Conservation (phyloP, 305 asterid genomes). For the Euphrasia arctica region DNA sequence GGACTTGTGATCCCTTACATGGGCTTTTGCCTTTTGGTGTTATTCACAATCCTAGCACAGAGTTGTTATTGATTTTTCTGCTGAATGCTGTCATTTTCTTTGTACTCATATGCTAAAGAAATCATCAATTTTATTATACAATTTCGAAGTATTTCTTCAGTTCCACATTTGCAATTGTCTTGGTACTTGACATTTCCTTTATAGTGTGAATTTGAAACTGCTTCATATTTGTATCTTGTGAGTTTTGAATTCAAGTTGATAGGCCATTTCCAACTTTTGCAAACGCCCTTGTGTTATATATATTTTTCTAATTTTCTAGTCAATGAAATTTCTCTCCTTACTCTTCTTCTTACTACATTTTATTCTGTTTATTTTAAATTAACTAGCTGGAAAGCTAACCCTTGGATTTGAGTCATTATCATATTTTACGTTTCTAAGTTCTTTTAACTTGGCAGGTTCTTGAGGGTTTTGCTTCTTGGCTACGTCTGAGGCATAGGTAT, state of each 20-base stretch:
- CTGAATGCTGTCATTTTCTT: not conserved
- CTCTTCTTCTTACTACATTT: not conserved
- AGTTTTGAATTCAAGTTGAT: not conserved
- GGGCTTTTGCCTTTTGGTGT: conserved; percentile 15
- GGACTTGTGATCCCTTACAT: conserved; percentile 5
- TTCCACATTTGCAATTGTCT: conserved; percentile 21
- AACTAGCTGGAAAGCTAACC: conserved; percentile 22
- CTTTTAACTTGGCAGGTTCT: conserved; percentile 63
- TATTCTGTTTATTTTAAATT: conserved; percentile 9
- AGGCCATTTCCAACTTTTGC: conserved; percentile 9
- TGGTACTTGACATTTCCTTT: conserved; percentile 15
- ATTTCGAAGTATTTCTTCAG: conserved; percentile 4
- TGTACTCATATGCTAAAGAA: not conserved
- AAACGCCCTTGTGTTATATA: conserved; percentile 2
- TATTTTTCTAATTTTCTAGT: not conserved
- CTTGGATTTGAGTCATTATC: conserved; percentile 15
- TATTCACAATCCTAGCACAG: not conserved
- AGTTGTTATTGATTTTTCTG: not conserved
- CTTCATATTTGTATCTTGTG: conserved; percentile 12
- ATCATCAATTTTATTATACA: not conserved
- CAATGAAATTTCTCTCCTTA: not conserved
- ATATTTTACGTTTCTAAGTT: conserved; percentile 25
- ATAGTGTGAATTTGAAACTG: conserved; percentile 19
- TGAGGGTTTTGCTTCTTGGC: conserved; percentile 99
- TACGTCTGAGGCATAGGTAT: conserved; percentile 93